Base-by-base conservation (phyloP, 2,329 filamentous ascomycete species). In the Penicillium sp. region DNA sequence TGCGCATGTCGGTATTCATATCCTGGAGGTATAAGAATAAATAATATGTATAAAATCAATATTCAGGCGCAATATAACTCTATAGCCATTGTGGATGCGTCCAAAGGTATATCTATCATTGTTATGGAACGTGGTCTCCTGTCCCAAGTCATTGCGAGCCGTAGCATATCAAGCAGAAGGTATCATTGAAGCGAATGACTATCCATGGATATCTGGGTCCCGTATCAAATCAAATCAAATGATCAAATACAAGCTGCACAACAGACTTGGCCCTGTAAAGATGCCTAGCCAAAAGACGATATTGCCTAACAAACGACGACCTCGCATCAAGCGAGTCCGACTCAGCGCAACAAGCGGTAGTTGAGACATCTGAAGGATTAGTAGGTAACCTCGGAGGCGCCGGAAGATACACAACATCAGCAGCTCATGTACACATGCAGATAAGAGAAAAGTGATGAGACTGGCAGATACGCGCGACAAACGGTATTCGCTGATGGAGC, bases 341-440 rank as follows among this genome's bases (percentile, higher is more conserved):
- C 85, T 88, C 44, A 92, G 69, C 32, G 78, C 79, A 3, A 89
- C 87, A 14, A 92, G 74, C 34, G 89, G 89, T 43, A 92, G 72
- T 72, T 93, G 89, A 60, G 80, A 80, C 82, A 93, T 85, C 70
- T 92, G 89, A 66, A 89, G 73, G n/a, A 85, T 75, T 8, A 65
- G 38, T 26, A 65, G 24, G 32, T 65, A 65, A 5, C 63, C 63
- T 16, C 61, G 55, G 20, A 64, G 56, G 1, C 60, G 61, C 9
- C 63, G 88, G 72, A 92, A 92, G 34, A 92, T 79, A 62, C 89
- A 89, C 78, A 87, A 88, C 89, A 92, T 92, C 66, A 91, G 82
- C 44, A 92, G 76, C 71, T 92, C 89, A 66, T 92, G 88, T 20
- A 89, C 80, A 60, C 86, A 81, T 0, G 88, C 87, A 8, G 83